These are phyloP conservation scores for Saccharomycopsis javanensis DNA, from an alignment of 805 yeast genomes.

Conservation along the genomic window DNA sequence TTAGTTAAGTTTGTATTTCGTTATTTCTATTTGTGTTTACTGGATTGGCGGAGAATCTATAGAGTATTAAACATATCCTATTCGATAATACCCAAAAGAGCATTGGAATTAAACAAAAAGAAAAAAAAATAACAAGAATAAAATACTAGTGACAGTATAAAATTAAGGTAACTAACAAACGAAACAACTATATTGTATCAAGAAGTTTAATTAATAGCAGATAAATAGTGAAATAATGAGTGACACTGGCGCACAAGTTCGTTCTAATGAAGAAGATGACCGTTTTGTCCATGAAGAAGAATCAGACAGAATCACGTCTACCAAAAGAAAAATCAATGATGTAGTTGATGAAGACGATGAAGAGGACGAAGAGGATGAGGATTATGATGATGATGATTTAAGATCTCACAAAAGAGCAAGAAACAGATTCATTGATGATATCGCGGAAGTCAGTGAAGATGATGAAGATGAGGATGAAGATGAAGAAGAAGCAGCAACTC, in stretches of 20 bases:
- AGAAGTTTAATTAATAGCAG: too few species aligned
- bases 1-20: background rate
- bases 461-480: constrained; percentile 92
- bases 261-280: background rate
- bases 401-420: constrained; percentile 40
- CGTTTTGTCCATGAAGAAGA: background rate
- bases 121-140: too few species aligned
- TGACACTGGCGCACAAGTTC: background rate
- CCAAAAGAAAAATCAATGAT: constrained; percentile 6
- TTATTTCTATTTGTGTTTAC: too few species aligned
- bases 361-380: constrained; percentile 38
- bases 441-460: constrained; percentile 97
- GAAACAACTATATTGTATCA: too few species aligned
- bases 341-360: constrained; percentile 29
- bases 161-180: too few species aligned
- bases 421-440: constrained; percentile 93
- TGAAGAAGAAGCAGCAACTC: constrained; percentile 83
- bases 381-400: constrained; percentile 44
- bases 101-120: too few species aligned
- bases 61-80: too few species aligned
- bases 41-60: too few species aligned
- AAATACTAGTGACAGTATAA: too few species aligned
- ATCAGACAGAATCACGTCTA: background rate
- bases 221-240: too few species aligned
- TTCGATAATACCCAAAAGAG: too few species aligned